phyloP scores from a whole-genome alignment of 352 stramenopile species.

The Peronospora farinosa region DNA sequence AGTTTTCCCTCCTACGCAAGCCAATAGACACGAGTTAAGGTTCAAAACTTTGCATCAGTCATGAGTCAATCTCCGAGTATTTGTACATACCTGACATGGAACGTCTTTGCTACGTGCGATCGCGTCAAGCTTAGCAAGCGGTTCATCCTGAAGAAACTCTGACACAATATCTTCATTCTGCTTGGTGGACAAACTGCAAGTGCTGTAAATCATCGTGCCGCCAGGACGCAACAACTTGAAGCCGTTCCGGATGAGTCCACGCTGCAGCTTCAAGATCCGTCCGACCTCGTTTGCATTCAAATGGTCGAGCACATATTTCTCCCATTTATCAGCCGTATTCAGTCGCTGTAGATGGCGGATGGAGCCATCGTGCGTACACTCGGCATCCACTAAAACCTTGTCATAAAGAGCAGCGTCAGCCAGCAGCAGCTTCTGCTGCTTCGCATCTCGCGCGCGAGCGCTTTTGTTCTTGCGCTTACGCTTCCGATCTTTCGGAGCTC shows the following conservation, averaged over 20 bases:
- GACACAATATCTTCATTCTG: constrained; percentile 92
- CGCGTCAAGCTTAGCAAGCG: constrained; percentile 28
- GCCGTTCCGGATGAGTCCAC: constrained; percentile 66
- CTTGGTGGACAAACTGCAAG: constrained; percentile 87
- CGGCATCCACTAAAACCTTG: constrained; percentile 92
- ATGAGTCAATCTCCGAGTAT: background rate
- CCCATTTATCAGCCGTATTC: constrained; percentile 58
- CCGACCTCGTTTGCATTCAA: constrained; percentile 47
- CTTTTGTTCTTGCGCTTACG: constrained; percentile 92
- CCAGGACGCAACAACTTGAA: constrained; percentile 85
- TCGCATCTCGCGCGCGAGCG: constrained; percentile 49
- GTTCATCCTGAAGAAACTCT: constrained; percentile 58
- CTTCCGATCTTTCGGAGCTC: constrained; percentile 37
- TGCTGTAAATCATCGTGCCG: constrained; percentile 92
- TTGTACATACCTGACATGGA: constrained; percentile 39
- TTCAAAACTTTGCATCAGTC: background rate
- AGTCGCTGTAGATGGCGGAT: constrained; percentile 83
- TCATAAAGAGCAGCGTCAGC: constrained; percentile 68
- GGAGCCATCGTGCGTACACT: constrained; percentile 93
- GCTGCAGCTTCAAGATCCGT: constrained; percentile 58
- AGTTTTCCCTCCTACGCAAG: constrained; percentile 39
- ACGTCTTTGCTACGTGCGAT: constrained; percentile 36
- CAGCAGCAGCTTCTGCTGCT: constrained; percentile 33
- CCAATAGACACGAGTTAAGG: background rate
- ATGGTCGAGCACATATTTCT: constrained; percentile 67